Evolutionary conservation across 257 asterid genomes (phyloP).

Genomic region (Solanum paucissectum): DNA sequence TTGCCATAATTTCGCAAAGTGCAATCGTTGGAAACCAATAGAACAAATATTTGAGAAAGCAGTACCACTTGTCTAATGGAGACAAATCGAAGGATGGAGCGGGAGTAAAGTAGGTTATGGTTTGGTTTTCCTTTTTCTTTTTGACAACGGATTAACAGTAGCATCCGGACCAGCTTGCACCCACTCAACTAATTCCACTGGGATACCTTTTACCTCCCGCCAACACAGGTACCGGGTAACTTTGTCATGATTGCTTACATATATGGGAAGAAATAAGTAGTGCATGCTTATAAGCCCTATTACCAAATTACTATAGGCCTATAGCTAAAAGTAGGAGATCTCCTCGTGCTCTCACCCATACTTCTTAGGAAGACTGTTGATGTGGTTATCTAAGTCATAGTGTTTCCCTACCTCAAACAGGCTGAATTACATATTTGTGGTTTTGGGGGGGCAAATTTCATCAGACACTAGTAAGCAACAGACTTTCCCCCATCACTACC

Average conservation of each 20-base stretch:
- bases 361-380: not conserved
- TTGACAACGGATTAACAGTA: not conserved
- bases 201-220: not conserved
- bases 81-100: not conserved
- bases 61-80: not conserved
- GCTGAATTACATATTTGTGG: not conserved
- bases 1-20: not conserved
- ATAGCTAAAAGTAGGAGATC: not conserved
- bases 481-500: not conserved
- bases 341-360: not conserved
- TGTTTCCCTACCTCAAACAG: not conserved
- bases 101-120: not conserved
- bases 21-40: not conserved
- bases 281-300: not conserved
- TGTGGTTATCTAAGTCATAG: not conserved
- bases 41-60: not conserved
- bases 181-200: not conserved
- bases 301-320: not conserved
- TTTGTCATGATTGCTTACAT: not conserved
- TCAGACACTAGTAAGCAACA: not conserved
- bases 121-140: not conserved
- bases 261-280: not conserved
- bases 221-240: not conserved
- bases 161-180: not conserved
- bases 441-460: not conserved